Evolutionary conservation across 1,284 basidiomycete species (phyloP).

Genomic region (Ustilago cynodontis): DNA sequence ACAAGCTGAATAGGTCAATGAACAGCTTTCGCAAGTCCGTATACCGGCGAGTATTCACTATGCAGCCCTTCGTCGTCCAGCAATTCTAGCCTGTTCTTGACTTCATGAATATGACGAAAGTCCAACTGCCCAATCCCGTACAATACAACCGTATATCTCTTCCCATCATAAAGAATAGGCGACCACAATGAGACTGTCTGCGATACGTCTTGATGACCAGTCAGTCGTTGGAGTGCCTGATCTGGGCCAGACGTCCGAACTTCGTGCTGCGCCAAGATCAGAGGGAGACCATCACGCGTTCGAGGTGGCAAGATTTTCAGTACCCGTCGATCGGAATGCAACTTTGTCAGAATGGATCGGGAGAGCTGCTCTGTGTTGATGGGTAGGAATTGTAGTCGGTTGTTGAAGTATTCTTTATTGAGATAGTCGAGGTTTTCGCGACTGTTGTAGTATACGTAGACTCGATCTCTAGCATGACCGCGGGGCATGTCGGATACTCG

Average conservation of each 20-base stretch:
- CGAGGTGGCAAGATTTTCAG: slow-evolving; percentile 4
- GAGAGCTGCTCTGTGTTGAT: neutral
- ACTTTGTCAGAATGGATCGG: neutral
- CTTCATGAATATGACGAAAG: neutral
- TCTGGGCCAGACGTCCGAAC: neutral
- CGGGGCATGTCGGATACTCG: neutral
- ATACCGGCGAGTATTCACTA: neutral
- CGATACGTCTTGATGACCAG: neutral
- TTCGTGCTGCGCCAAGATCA: slow-evolving; percentile 4
- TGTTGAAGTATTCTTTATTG: slow-evolving; percentile 9
- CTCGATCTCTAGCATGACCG: neutral
- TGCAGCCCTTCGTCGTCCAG: neutral
- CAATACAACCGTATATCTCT: slow-evolving; percentile 9
- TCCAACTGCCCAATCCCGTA: slow-evolving; percentile 24
- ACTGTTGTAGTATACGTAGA: slow-evolving; percentile 25
- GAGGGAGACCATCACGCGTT: neutral
- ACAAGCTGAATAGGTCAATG: neutral
- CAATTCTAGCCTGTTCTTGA: neutral
- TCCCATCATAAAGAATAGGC: slow-evolving; percentile 4
- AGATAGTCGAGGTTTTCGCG: slow-evolving; percentile 2
- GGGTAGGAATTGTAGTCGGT: slow-evolving; percentile 8
- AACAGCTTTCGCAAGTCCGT: neutral
- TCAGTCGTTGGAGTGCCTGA: neutral
- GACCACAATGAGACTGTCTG: slow-evolving; percentile 27
- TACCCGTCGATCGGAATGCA: neutral